These are phyloP conservation scores for Plasmodium relictum DNA, from an alignment of 169 alveolate genomes.

Conservation along the genomic window DNA sequence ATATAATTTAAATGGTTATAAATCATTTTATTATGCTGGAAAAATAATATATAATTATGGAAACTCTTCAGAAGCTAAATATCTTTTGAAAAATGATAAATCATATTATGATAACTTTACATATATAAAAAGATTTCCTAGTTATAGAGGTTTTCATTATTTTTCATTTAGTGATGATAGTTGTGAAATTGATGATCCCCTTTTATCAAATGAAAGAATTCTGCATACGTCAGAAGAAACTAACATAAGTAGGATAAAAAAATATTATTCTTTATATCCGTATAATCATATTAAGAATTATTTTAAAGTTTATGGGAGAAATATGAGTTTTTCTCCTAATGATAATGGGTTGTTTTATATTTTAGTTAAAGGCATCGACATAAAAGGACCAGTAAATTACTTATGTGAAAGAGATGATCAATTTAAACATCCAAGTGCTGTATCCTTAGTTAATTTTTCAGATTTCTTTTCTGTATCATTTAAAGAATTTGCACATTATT, in stretches of 20 bases:
- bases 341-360: too few species aligned
- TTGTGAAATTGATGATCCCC: neutral
- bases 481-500: constrained; percentile 57
- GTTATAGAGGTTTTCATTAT: neutral
- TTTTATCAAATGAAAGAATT: neutral
- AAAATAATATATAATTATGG: constrained; percentile 22
- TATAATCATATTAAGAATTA: constrained; percentile 6
- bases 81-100: constrained; percentile 22
- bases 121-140: constrained; percentile 14
- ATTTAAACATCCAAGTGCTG: neutral
- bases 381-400: neutral
- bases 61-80: constrained; percentile 4
- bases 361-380: too few species aligned
- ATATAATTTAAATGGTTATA: neutral
- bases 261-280: neutral
- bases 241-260: constrained; percentile 14
- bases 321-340: too few species aligned
- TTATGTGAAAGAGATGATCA: constrained; percentile 1
- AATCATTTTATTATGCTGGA: constrained; percentile 18
- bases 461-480: constrained; percentile 11
- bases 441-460: constrained; percentile 21
- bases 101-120: constrained; percentile 22
- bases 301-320: too few species aligned
- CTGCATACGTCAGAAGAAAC: neutral
- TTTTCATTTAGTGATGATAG: constrained; percentile 15